Evolutionary conservation across 164 flowering plant species (phyloP), one percentile per base, ranked within the genome.

Genomic region (Kalanchoe fedtschenkoi): DNA sequence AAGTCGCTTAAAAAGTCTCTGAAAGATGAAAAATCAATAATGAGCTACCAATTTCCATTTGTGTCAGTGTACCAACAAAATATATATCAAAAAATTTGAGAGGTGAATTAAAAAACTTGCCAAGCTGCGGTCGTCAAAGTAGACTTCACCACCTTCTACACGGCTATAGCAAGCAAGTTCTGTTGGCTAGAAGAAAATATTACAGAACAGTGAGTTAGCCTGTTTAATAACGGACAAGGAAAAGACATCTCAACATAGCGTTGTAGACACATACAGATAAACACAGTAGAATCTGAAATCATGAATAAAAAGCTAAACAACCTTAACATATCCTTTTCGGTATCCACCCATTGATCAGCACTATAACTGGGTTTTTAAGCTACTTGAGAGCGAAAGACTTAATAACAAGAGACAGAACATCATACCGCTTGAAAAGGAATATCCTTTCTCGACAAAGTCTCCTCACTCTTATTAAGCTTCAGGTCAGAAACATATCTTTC

Each of bases 111-210:
- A 35, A 68, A 62, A 26, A 66, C 89, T 77, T 74, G 88, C 97
- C 92, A 93, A 75, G 78, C 85, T 80, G 56, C 93, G 87, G 43
- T 91, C 96, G 71, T 95, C 96, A 77, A 88, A 91, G 77, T 60
- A 80, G 69, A 91, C 96, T 24, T 84, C 87, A 32, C 95, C 99
- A 66, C 82, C 89, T 77, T 91, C 96, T 16, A 67, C 80, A 9
- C 93, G 92, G 66, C 99, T 93, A 66, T 85, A 95, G 81, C 91
- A 85, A 68, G 86, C 96, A 75, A 91, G 78, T 66, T 95, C 97
- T 66, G 80, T 75, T 14, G 99, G 99, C 99, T 95, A 63, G 66
- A 34, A 37, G 47, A 72, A 58, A 60, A 67, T 60, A 54, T 15
- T 2, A 58, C 4, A 24, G 42, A 67, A 55, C 26, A 22, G 62